Base-by-base conservation (phyloP, 2,329 filamentous ascomycete species). In the Aspergillus terreus region DNA sequence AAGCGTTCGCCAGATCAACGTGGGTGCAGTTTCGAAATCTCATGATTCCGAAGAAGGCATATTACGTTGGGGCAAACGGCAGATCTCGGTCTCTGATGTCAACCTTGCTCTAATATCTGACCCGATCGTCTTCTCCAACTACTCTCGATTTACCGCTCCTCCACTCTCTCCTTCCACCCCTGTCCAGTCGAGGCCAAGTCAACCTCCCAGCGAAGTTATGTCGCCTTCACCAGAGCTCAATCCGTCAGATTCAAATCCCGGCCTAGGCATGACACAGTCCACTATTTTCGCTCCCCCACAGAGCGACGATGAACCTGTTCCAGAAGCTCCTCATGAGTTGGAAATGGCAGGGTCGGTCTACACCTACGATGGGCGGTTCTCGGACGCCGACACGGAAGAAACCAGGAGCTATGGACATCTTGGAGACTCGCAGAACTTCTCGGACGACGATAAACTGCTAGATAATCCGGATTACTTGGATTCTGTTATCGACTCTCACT, bases 101-200 rank as follows among this genome's bases (percentile, higher is more conserved):
- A 73, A 73, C 50, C 65, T 74, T 17, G 68, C 74, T 44, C 58
- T 81, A 4, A 64, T 80, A 15, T 78, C 77, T 4, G 75, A 79
- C 53, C 69, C 74, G 3, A 68, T 71, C 3, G 72, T 76, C n/a
- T 79, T 80, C 47, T 71, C 73, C 4, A 75, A 72, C 21, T 71
- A 76, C 57, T 68, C 73, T 40, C 64, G 67, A 4, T 75, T 74
- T 33, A 48, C 56, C 32, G 60, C 60, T 4, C 69, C 65, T 38
- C 69, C 65, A 35, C 51, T 60, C 3, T 71, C 65, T 10, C 67
- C 70, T 10, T 61, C 66, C 17, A 66, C 65, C 25, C 65, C 66
- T 10, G 63, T 66, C 54, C 66, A 64, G 9, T 66, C 68, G 12
- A 69, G 67, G 44, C 56, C 53, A n/a, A 67, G 63, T 46, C 62